Percentiles rank a stretch among this genome's conserved stretches.
Evolutionary conservation across 352 stramenopile species (phyloP).

Genomic region (Thraustotheca clavata): DNA sequence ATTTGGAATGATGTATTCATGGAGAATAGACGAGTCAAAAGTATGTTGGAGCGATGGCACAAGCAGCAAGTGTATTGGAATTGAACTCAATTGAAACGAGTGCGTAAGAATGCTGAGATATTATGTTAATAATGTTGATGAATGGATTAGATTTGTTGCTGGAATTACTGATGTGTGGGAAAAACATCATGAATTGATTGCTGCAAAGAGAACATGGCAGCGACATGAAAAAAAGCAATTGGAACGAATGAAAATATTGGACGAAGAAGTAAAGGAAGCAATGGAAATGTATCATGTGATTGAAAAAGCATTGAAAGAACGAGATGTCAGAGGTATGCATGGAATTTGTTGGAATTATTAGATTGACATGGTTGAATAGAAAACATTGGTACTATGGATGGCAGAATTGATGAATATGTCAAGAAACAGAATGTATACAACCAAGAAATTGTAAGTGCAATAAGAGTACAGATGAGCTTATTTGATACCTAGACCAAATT

Average conservation of each 20-base stretch:
- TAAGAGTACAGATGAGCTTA: background rate
- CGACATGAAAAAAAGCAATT: background rate
- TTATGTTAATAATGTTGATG: background rate
- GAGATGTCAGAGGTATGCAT: background rate
- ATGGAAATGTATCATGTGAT: background rate
- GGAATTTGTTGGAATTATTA: background rate
- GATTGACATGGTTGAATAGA: background rate
- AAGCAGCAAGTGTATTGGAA: background rate
- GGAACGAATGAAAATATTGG: background rate
- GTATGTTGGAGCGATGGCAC: background rate
- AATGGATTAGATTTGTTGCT: background rate
- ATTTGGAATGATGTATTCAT: background rate
- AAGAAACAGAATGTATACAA: background rate
- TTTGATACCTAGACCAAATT: constrained; percentile 7
- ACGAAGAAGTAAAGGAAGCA: background rate
- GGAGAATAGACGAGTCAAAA: background rate
- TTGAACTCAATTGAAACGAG: background rate
- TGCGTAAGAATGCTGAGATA: background rate
- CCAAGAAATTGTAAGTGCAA: background rate
- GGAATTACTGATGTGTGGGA: background rate
- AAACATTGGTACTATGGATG: background rate
- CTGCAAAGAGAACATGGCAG: background rate
- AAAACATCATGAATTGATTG: background rate
- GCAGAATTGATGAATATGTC: background rate
- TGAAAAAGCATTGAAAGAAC: background rate